Percentiles rank a stretch among this genome's conserved stretches.
Evolutionary conservation across 208 protist genomes (phyloP).

Genomic region (Trypanosoma caninum): DNA sequence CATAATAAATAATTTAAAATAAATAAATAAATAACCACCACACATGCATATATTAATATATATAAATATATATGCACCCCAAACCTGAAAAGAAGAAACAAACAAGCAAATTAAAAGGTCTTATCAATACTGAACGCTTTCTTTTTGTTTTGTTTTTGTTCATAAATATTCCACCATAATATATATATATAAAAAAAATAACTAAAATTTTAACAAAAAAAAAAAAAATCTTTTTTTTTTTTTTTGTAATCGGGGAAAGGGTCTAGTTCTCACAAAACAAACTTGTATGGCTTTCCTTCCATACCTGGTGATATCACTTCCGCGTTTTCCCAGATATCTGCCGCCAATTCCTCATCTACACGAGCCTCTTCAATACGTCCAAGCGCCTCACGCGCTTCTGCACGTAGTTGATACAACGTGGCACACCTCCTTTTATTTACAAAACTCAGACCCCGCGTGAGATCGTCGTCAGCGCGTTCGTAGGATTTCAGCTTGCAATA

Average conservation of each 20-base stretch:
- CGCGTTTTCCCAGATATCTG: conserved; percentile 86
- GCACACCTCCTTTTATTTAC: conserved; percentile 71
- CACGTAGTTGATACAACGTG: conserved; percentile 84
- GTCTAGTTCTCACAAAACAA: conserved; percentile 57
- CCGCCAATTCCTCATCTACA: conserved; percentile 74
- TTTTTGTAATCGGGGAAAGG: no score
- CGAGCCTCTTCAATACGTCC: conserved; percentile 83
- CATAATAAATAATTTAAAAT: no score
- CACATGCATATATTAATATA: no score
- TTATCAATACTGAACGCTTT: no score
- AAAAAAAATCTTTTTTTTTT: neutral
- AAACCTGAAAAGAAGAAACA: no score
- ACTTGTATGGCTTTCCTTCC: conserved; percentile 72
- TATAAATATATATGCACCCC: no score
- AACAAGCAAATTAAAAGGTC: no score
- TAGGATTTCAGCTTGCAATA: conserved; percentile 84
- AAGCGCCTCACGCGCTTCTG: conserved; percentile 77
- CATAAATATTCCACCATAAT: no score
- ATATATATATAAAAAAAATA: no score
- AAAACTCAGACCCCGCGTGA: conserved; percentile 76
- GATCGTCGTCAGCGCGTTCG: conserved; percentile 74
- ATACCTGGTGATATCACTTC: conserved; percentile 78
- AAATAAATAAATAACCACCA: no score
- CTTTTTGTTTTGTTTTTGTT: no score
- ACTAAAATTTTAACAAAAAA: no score